phyloP scores from a whole-genome alignment of 2,329 filamentous ascomycete species.

The Xylariaceae sp. region DNA sequence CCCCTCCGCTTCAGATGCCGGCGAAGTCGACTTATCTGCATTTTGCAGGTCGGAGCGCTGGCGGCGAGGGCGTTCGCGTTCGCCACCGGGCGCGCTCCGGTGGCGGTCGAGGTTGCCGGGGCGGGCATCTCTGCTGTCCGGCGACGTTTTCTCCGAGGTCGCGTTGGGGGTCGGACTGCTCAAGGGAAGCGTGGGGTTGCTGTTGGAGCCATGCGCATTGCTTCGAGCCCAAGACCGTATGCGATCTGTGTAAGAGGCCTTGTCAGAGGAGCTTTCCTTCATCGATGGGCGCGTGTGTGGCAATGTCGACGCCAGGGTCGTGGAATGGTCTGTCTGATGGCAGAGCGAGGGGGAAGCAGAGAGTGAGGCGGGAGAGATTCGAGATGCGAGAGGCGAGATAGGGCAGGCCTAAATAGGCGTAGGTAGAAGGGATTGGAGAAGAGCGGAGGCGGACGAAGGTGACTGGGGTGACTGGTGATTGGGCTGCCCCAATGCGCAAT shows the following conservation, averaged over 20 bases:
- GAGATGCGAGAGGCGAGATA: conserved; percentile 9
- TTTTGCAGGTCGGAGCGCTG: conserved; percentile 20
- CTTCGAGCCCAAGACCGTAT: conserved; percentile 47
- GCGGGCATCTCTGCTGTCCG: conserved; percentile 16
- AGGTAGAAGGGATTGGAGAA: conserved; percentile 12
- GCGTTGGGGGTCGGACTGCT: conserved; percentile 21
- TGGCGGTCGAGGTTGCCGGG: conserved; percentile 12
- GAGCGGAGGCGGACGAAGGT: conserved; percentile 3
- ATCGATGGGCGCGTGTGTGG: conserved; percentile 41
- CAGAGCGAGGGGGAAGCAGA: conserved; percentile 6
- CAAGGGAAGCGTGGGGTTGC: conserved; percentile 33
- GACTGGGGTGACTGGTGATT: conserved; percentile 1
- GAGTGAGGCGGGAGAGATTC: neutral
- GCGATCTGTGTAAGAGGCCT: conserved; percentile 45
- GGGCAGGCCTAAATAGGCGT: conserved; percentile 16
- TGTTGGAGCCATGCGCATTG: conserved; percentile 45
- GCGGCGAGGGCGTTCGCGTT: conserved; percentile 13
- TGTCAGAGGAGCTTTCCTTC: conserved; percentile 51
- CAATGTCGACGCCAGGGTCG: conserved; percentile 25
- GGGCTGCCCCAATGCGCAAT: neutral
- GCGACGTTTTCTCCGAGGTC: conserved; percentile 12
- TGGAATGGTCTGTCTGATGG: conserved; percentile 17
- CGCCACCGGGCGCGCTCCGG: conserved; percentile 14
- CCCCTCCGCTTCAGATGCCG: conserved; percentile 42
- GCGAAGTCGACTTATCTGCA: conserved; percentile 27